Base-by-base conservation (phyloP, 2,329 filamentous ascomycete genomes). In the Botryosphaeria dothidea region DNA sequence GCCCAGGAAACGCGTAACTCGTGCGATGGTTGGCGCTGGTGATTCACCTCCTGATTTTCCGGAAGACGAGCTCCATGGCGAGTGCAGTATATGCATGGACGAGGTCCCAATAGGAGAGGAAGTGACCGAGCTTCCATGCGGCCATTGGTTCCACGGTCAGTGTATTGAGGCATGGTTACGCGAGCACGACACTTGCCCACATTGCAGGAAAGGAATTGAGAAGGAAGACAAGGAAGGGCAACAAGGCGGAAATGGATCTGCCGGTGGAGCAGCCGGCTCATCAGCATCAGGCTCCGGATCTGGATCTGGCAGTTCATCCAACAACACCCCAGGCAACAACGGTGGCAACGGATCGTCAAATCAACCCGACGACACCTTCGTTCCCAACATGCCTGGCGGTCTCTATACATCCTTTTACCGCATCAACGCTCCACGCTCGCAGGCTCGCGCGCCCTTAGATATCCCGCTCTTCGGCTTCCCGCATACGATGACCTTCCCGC, bases 81-180 rank as follows among this genome's bases (percentile, higher is more conserved):
- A 97, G 73, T 99, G 95, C 76, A 93, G 92, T 38, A 97, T 99
- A 66, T 99, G 95, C 78, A 96, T 98, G 82, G 93, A 97, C 64
- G 86, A 91, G 29, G 89, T 96, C 67, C 84, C 86, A 27, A 73
- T 91, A 38, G 90, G 88, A 11, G 88, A 91, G 31, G 88, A 91
- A 73, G 92, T 94, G 4, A 86, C 91, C 0, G 85, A 89, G 51
- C 79, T 99, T 58, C 93, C 93, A 0, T 99, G 95, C 79, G 90
- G 88, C 66, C 95, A 99, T 74, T 97, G 92, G 92, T 98, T 97
- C 75, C 94, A 97, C 73, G 89, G 89, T 65, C 82, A 86, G 27
- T 98, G 94, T 71, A 91, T 95, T 36, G 84, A 88, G 25, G 83
- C 91, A 57, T 98, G 94, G 94, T 80, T 98, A 60, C 87, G 86